These are phyloP conservation scores for Alternaria sp. DNA, from an alignment of 2,329 filamentous ascomycete species.

Conservation along the genomic window DNA sequence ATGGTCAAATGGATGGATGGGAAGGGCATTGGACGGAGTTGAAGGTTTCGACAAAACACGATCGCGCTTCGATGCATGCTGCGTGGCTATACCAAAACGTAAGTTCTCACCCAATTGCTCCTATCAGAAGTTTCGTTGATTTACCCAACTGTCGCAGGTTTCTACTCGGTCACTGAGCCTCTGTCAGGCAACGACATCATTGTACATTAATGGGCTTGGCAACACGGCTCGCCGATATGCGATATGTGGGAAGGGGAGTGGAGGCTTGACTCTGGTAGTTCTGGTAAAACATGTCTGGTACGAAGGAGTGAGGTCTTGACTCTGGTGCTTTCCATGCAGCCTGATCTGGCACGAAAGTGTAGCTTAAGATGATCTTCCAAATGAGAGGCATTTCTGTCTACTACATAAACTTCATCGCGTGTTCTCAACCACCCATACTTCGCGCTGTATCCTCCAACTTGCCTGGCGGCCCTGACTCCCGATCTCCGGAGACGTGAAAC, in stretches of 20 bases:
- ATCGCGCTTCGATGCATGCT: neutral
- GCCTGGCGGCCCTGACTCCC: neutral
- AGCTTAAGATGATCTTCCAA: neutral
- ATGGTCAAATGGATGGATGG: neutral
- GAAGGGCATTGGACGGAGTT: constrained; percentile 1
- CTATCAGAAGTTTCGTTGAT: constrained; percentile 1
- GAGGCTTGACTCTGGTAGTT: neutral
- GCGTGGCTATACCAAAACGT: neutral
- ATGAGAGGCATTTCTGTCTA: neutral
- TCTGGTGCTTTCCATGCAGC: neutral
- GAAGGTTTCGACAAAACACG: neutral
- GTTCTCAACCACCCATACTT: neutral
- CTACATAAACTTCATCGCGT: neutral
- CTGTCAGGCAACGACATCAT: neutral
- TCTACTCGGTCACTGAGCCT: neutral
- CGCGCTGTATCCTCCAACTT: neutral
- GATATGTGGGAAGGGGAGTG: neutral
- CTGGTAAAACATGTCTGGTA: neutral
- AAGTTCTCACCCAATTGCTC: neutral
- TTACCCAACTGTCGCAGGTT: constrained; percentile 12
- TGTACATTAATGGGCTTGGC: neutral
- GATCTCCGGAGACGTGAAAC: neutral
- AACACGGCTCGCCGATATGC: neutral
- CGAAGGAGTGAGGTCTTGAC: neutral
- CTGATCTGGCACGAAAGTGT: neutral